A percentile compares a stretch with the other conserved stretches of the same genome.
These are phyloP conservation scores for Boletus subcaerulescens DNA, from an alignment of 768 basidiomycete species.

Conservation along the genomic window DNA sequence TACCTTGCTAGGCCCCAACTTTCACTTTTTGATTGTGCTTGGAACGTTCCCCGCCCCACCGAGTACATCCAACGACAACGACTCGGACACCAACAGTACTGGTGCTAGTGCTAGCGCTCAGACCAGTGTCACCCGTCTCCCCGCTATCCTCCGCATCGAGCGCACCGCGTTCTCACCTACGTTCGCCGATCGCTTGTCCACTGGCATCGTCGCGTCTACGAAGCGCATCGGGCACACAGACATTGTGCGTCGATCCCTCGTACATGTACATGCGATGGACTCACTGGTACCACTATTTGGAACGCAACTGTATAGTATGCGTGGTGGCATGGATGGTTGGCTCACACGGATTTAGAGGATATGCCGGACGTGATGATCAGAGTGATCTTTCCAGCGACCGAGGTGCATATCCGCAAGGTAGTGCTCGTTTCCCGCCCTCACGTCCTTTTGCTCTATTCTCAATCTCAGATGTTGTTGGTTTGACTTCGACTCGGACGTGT, in stretches of 20 bases:
- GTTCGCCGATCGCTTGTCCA: constrained; percentile 37
- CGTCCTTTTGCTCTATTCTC: neutral
- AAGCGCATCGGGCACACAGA: constrained; percentile 60
- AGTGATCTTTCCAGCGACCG: constrained; percentile 85
- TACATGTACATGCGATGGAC: neutral
- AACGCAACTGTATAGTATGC: constrained; percentile 56
- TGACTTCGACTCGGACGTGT: no score
- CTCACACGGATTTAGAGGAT: constrained; percentile 18
- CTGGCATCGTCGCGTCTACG: constrained; percentile 38
- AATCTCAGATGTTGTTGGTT: no score
- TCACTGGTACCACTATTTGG: no score
- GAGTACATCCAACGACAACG: neutral
- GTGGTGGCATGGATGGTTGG: constrained; percentile 77
- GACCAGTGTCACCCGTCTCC: constrained; percentile 28
- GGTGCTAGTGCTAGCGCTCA: neutral
- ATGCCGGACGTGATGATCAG: constrained; percentile 77
- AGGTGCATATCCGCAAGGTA: constrained; percentile 78
- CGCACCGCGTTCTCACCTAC: constrained; percentile 63
- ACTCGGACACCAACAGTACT: neutral
- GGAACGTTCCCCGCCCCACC: constrained; percentile 51
- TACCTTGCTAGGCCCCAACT: constrained; percentile 49
- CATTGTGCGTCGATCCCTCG: constrained; percentile 45
- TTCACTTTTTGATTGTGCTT: constrained; percentile 62
- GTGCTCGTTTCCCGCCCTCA: neutral
- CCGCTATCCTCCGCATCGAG: constrained; percentile 74